Evolutionary conservation across 768 basidiomycete genomes (phyloP), one percentile per base, ranked within the genome.

Genomic region (Tulasnella sp.): DNA sequence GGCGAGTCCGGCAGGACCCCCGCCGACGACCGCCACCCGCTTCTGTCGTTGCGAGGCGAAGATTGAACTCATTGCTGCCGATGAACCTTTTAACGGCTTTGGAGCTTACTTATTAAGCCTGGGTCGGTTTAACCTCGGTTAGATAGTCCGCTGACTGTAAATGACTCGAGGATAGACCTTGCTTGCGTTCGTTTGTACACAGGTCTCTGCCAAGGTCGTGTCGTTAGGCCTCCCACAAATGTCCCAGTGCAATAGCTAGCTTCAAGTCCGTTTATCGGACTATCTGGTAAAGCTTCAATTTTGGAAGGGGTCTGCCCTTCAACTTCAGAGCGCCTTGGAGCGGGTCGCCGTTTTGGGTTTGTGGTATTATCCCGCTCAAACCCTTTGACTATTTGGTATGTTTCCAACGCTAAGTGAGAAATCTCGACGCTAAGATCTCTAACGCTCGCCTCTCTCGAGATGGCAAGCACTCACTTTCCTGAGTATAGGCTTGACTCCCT

Each of bases 1-100:
- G 32, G 89, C 91, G 0, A 95, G 86, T 9, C 94, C 94, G 23
- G 87, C 87, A n/a, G 93, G 87, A 16, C 94, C 94, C 23, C 88
- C 92, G 57, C 95, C 88, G 70, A 95, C 79, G 13, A 77, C 48
- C 6, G 70, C 71, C 67, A 77, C 70, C 32, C 77, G 61, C 11
- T 77, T 77, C 29, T 29, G 61, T 67, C 61, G 61, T 51, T 51
- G 48, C 84, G 61, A 77, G 91, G 90, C 11, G 2, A n/a, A 20
- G 3, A 57, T 6, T 10, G n/a, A n/a, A 29, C 61, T 29, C 61
- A 29, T 26, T 32, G 32, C 3, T 32, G 61, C 4, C 32, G n/a
- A 67, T 67, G 3, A 10, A 6, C 9, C 10, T 40, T 61, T 26
- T 6, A 20, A 23, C n/a, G 57, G n/a, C 15, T 32, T 23, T 26